A percentile compares a stretch with the other conserved stretches of the same genome.
phyloP scores from a whole-genome alignment of 306 rosid genomes.

The Cicer arietinum region DNA sequence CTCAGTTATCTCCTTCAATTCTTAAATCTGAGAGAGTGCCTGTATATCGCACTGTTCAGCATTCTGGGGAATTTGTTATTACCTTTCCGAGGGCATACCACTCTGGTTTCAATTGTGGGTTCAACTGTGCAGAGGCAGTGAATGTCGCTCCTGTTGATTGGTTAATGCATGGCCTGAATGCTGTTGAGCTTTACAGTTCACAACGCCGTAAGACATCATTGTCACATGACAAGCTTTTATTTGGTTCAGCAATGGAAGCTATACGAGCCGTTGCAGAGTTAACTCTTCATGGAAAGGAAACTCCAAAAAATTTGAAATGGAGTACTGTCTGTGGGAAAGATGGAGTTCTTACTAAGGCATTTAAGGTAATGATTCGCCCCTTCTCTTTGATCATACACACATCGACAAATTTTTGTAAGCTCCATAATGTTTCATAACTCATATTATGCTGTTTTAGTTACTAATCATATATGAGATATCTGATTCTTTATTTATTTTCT shows the following conservation, averaged over 20 bases:
- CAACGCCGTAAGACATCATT: constrained; percentile 89
- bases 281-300: constrained; percentile 56
- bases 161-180: constrained; percentile 92
- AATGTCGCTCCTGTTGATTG: constrained; percentile 99
- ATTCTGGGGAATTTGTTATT: constrained; percentile 89
- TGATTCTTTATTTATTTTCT: constrained; percentile 1
- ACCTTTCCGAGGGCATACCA: constrained; percentile 99
- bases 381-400: constrained; percentile 14
- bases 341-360: constrained; percentile 74
- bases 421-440: not conserved
- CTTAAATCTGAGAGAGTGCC: constrained; percentile 92
- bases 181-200: constrained; percentile 85
- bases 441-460: constrained; percentile 21
- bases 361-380: constrained; percentile 62
- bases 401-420: constrained; percentile 20
- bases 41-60: constrained; percentile 76
- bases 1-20: constrained; percentile 95
- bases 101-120: constrained; percentile 94
- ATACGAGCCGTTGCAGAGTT: constrained; percentile 62
- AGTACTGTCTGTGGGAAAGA: constrained; percentile 75
- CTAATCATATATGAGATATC: not conserved
- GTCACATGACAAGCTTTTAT: constrained; percentile 89
- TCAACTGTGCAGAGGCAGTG: constrained; percentile 99
- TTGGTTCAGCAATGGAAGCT: constrained; percentile 81
- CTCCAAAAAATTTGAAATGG: constrained; percentile 62